These are phyloP conservation scores for Solanum medicagineum DNA, from an alignment of 257 asterid species.

Conservation along the genomic window DNA sequence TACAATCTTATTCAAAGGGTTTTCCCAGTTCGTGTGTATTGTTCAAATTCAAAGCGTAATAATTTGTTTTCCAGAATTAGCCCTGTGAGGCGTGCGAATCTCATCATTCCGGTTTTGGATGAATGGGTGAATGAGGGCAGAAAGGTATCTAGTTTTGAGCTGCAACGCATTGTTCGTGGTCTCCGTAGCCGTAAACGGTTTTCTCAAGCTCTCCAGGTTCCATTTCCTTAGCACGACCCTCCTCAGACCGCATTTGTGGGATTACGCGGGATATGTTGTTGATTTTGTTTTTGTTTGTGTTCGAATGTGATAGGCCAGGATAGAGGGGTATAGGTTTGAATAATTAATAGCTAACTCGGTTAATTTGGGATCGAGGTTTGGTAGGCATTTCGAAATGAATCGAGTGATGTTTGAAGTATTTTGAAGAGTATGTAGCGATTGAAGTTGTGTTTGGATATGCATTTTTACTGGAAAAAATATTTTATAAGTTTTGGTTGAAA, in stretches of 20 bases:
- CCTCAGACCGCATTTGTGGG: no score
- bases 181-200: slow-evolving; percentile 47
- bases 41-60: slow-evolving; percentile 18
- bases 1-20: background rate
- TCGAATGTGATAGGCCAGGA: background rate
- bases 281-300: background rate
- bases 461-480: background rate
- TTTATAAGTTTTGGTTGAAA: background rate
- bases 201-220: slow-evolving; percentile 53
- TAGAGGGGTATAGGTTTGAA: background rate
- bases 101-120: slow-evolving; percentile 32
- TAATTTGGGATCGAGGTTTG: background rate
- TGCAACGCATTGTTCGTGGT: slow-evolving; percentile 41
- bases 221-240: background rate
- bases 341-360: background rate
- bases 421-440: background rate
- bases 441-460: background rate
- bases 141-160: slow-evolving; percentile 22
- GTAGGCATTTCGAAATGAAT: background rate
- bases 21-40: background rate
- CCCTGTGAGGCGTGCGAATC: slow-evolving; percentile 23
- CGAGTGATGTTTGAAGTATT: background rate
- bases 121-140: slow-evolving; percentile 57
- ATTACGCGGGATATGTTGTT: background rate
- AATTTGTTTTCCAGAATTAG: slow-evolving; percentile 47